These are phyloP conservation scores for Parsonsia alboflavescens DNA, from an alignment of 257 asterid genomes.

Conservation along the genomic window DNA sequence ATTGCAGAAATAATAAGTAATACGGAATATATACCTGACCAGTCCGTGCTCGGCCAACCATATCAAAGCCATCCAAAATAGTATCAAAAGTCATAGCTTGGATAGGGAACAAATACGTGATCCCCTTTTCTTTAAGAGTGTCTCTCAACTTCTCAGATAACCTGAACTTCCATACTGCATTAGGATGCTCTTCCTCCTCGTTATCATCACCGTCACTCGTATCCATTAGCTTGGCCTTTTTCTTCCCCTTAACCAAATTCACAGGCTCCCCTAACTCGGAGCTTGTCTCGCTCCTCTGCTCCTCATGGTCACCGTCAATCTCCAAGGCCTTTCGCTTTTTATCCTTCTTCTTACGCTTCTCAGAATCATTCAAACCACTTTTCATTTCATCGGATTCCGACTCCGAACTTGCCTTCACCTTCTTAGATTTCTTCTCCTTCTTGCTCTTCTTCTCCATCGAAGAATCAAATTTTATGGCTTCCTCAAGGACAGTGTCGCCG, in stretches of 20 bases:
- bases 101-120: slow-evolving; percentile 66
- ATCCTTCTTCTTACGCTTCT: slow-evolving; percentile 41
- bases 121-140: slow-evolving; percentile 54
- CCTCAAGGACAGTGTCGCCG: slow-evolving; percentile 9
- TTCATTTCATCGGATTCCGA: slow-evolving; percentile 36
- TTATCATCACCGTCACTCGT: slow-evolving; percentile 17
- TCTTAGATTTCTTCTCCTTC: slow-evolving; percentile 64
- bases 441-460: slow-evolving; percentile 36
- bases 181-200: slow-evolving; percentile 42
- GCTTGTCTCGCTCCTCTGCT: slow-evolving; percentile 68
- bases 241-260: slow-evolving; percentile 38
- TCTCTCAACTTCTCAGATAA: slow-evolving; percentile 61
- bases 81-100: slow-evolving; percentile 80
- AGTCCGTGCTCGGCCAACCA: slow-evolving; percentile 91
- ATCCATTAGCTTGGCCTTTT: slow-evolving; percentile 39
- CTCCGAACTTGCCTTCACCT: slow-evolving; percentile 41
- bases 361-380: background rate
- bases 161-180: slow-evolving; percentile 59
- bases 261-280: slow-evolving; percentile 68
- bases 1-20: background rate
- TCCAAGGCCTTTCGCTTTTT: slow-evolving; percentile 65
- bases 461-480: slow-evolving; percentile 32
- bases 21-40: slow-evolving; percentile 55
- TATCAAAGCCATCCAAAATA: slow-evolving; percentile 71
- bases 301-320: slow-evolving; percentile 37